A percentile compares a stretch with the other conserved stretches of the same genome.
phyloP scores from a whole-genome alignment of 371 early-diverging fungal species.

The Apophysomyces elegans region DNA sequence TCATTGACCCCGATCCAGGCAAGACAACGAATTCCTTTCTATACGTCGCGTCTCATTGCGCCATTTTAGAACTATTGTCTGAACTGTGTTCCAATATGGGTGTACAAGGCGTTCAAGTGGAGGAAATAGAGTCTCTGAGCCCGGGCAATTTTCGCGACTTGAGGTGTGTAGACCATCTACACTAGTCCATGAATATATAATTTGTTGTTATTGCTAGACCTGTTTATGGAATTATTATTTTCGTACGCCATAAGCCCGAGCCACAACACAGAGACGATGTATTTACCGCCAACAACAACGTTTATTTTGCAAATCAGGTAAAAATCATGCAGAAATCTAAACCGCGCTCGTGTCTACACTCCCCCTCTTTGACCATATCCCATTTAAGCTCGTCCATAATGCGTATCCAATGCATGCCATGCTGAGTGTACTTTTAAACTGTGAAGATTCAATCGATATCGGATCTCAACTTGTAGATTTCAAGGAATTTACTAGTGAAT shows the following conservation, averaged over 20 bases:
- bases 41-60: conserved; percentile 12
- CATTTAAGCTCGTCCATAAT: conserved; percentile 30
- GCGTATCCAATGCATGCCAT: conserved; percentile 52
- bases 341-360: neutral
- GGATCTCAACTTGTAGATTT: conserved; percentile 36
- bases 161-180: conserved; percentile 15
- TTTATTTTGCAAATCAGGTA: conserved; percentile 51
- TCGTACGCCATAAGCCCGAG: conserved; percentile 27
- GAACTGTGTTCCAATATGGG: conserved; percentile 29
- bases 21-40: neutral
- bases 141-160: conserved; percentile 20
- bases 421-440: conserved; percentile 39
- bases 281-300: conserved; percentile 17
- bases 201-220: conserved; percentile 19
- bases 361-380: neutral
- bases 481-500: conserved; percentile 41
- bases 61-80: conserved; percentile 26
- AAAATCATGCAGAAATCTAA: conserved; percentile 7
- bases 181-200: too few relatives aligned
- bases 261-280: conserved; percentile 25
- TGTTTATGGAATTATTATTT: conserved; percentile 43
- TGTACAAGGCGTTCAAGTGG: conserved; percentile 37
- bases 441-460: conserved; percentile 30
- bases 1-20: conserved; percentile 28
- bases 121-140: conserved; percentile 34